Evolutionary conservation across 2,329 filamentous ascomycete species (phyloP).

Genomic region (Hypoxylon sp.): DNA sequence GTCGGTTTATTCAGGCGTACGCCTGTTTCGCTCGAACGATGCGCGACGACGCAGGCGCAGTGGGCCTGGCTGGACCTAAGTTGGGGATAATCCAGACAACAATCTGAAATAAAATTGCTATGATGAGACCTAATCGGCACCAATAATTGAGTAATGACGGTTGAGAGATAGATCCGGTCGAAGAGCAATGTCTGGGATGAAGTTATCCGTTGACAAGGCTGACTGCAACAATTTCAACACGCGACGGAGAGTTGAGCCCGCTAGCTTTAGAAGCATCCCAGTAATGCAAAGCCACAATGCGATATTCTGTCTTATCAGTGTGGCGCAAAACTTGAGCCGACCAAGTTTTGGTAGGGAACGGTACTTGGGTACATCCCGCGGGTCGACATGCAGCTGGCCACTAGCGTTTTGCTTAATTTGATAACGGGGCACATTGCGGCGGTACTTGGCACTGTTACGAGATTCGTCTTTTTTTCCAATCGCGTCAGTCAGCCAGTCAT

Average conservation of each 20-base stretch:
- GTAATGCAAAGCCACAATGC: slow-evolving; percentile 1
- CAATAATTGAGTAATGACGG: not conserved
- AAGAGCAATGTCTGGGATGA: slow-evolving; percentile 19
- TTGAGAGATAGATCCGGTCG: not conserved
- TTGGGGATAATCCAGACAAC: slow-evolving; percentile 15
- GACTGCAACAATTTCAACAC: slow-evolving; percentile 34
- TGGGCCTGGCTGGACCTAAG: slow-evolving; percentile 1
- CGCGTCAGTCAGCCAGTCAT: slow-evolving; percentile 45
- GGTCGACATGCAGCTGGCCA: slow-evolving; percentile 17
- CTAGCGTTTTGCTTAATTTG: slow-evolving; percentile 37
- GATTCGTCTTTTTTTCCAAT: slow-evolving; percentile 37
- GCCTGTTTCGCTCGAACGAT: slow-evolving; percentile 34
- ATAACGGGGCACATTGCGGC: slow-evolving; percentile 26
- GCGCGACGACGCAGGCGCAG: slow-evolving; percentile 32
- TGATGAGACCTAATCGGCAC: not conserved
- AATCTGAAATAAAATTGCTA: not conserved
- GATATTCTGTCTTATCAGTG: slow-evolving; percentile 19
- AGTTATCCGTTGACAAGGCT: slow-evolving; percentile 33
- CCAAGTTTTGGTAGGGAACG: slow-evolving; percentile 24
- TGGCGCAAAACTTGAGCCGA: slow-evolving; percentile 19
- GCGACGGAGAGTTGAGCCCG: slow-evolving; percentile 34
- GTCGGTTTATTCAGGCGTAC: slow-evolving; percentile 43
- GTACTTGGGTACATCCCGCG: slow-evolving; percentile 18
- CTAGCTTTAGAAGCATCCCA: slow-evolving; percentile 22
- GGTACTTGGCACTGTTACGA: slow-evolving; percentile 37